A percentile compares a stretch with the other conserved stretches of the same genome.
phyloP scores from a whole-genome alignment of 2,329 filamentous ascomycete genomes.

The Penicillium sumatraense region DNA sequence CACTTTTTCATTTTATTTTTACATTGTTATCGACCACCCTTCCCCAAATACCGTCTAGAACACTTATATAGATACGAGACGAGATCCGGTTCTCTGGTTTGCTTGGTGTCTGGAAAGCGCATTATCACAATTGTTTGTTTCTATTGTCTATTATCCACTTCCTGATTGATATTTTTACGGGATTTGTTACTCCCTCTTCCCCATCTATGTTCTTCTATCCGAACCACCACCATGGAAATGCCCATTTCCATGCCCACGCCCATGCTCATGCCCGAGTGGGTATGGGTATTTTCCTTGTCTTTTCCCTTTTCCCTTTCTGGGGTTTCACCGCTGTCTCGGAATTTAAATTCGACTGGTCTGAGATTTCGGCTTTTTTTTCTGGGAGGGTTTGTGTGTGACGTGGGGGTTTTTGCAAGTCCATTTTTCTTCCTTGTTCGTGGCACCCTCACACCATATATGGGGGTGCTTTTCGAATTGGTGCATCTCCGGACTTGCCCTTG shows the following conservation, averaged over 20 bases:
- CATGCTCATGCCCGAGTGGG: background rate
- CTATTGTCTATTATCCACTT: background rate
- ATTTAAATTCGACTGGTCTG: background rate
- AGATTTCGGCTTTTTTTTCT: background rate
- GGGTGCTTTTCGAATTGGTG: too few relatives aligned
- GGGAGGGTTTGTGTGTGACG: background rate
- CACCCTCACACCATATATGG: too few relatives aligned
- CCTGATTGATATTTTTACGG: slow-evolving; percentile 1
- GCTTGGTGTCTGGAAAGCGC: slow-evolving; percentile 14
- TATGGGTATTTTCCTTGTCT: too few relatives aligned
- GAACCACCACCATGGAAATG: background rate
- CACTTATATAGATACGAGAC: slow-evolving; percentile 23
- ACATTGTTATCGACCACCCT: background rate
- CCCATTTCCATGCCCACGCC: too few relatives aligned
- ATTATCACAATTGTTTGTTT: slow-evolving; percentile 10
- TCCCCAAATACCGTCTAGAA: slow-evolving; percentile 11
- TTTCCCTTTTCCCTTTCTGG: background rate
- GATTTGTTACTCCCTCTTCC: background rate
- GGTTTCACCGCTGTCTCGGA: background rate
- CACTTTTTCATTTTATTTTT: background rate
- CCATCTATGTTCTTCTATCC: background rate
- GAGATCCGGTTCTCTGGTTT: slow-evolving; percentile 18
- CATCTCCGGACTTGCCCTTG: slow-evolving; percentile 9
- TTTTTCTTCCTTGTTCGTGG: background rate
- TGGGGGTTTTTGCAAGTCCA: slow-evolving; percentile 8